Evolutionary conservation across 2,329 filamentous ascomycete species (phyloP), one percentile per base, ranked within the genome.

Genomic region (Exophiala sp.): DNA sequence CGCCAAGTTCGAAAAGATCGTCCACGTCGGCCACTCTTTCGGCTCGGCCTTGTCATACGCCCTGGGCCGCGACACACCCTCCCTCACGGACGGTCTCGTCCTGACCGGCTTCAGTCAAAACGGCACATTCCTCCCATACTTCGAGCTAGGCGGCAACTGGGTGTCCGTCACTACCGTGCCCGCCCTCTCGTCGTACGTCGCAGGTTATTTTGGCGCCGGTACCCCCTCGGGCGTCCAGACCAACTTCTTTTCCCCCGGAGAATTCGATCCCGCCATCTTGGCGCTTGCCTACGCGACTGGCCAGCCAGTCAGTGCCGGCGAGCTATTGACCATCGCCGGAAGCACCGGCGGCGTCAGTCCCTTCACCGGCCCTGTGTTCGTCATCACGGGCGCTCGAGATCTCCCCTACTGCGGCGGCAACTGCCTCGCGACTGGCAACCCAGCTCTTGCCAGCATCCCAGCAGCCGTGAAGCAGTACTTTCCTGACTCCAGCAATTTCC

Each of bases 21-120:
- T 83, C 7, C 83, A 87, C 65, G 73, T 84, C 12, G 84, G 84
- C 14, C 60, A 87, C 71, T 83, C 79, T 0, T 87, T 84, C 61
- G 84, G 84, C 32, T 83, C 82, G 0, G 69, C 77, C 5, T 79
- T 82, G 61, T 79, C 77, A 2, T 84, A 82, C 67, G 75, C 70
- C 44, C 72, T 87, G 16, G 77, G 79, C 6, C 74, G 74, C 43
- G 65, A 71, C 53, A 41, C 52, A 18, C 58, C 58, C 1, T 64
- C 73, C 50, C 69, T 80, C 52, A 81, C 78, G 35, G 78, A 86
- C 57, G 81, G 77, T 36, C 72, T 86, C 38, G 68, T 84, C 47
- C 72, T 87, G 5, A 85, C 83, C 1, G 84, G 84, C 1, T 87
- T 81, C 68, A 75, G 75, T n/a, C 73, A 75, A 39, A 77, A 78